phyloP scores from a whole-genome alignment of 2,329 filamentous ascomycete genomes.

The Claviceps pazoutovae region DNA sequence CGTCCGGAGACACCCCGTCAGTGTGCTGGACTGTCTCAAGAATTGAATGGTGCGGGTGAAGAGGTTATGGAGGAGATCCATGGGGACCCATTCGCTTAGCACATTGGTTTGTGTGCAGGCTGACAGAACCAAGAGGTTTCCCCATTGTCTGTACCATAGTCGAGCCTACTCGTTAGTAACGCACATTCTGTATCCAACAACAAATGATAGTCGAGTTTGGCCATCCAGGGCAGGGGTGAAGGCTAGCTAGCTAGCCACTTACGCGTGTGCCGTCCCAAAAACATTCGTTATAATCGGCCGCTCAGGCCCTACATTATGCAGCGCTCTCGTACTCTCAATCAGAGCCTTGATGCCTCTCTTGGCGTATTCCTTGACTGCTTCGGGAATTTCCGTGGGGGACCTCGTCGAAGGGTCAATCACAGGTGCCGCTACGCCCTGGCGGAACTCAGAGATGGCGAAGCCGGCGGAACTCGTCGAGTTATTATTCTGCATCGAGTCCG shows the following conservation, averaged over 20 bases:
- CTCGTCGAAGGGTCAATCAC: slow-evolving; percentile 23
- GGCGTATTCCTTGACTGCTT: slow-evolving; percentile 39
- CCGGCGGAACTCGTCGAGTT: slow-evolving; percentile 21
- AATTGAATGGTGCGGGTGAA: slow-evolving; percentile 65
- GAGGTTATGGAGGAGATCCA: slow-evolving; percentile 41
- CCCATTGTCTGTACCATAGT: slow-evolving; percentile 61
- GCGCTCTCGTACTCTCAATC: slow-evolving; percentile 73
- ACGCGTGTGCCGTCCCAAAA: slow-evolving; percentile 92
- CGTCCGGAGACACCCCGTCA: slow-evolving; percentile 58
- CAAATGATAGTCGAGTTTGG: not conserved
- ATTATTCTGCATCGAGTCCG: slow-evolving; percentile 22
- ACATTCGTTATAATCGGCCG: slow-evolving; percentile 87
- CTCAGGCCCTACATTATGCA: slow-evolving; percentile 48
- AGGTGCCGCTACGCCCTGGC: slow-evolving; percentile 22
- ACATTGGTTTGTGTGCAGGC: slow-evolving; percentile 59
- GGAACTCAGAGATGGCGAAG: slow-evolving; percentile 21
- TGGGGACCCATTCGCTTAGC: slow-evolving; percentile 44
- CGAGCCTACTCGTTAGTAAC: not conserved
- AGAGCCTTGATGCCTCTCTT: slow-evolving; percentile 56
- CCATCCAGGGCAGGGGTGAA: no score
- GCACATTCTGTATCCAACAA: not conserved
- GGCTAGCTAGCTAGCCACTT: slow-evolving; percentile 30
- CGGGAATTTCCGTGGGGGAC: slow-evolving; percentile 25
- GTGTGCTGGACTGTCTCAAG: slow-evolving; percentile 52
- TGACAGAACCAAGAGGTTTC: slow-evolving; percentile 81